phyloP scores from a whole-genome alignment of 768 basidiomycete genomes.

The Mycena kentingensis region DNA sequence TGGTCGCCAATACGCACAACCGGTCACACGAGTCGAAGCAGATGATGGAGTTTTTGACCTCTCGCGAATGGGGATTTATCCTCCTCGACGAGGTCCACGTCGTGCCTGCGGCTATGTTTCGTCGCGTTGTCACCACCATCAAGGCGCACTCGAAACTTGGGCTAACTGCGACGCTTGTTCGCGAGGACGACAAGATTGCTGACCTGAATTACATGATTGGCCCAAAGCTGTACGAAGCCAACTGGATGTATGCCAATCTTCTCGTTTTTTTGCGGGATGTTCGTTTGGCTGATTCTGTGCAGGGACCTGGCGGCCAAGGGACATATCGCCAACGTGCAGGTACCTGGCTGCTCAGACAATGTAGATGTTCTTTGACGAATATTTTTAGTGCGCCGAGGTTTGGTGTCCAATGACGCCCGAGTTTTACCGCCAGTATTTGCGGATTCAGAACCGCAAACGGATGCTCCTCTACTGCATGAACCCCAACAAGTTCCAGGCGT shows the following conservation, averaged over 20 bases:
- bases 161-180: slow-evolving; percentile 94
- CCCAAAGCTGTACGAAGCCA: slow-evolving; percentile 98
- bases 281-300: slow-evolving; percentile 18
- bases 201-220: slow-evolving; percentile 99
- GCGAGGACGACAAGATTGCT: slow-evolving; percentile 98
- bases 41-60: slow-evolving; percentile 99
- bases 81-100: slow-evolving; percentile 98
- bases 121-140: slow-evolving; percentile 95
- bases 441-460: slow-evolving; percentile 88
- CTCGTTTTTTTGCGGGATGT: slow-evolving; percentile 10
- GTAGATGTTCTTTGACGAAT: slow-evolving; percentile 5
- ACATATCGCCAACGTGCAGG: slow-evolving; percentile 99
- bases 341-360: slow-evolving; percentile 36
- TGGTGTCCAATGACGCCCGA: slow-evolving; percentile 99
- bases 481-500: slow-evolving; percentile 98
- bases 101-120: slow-evolving; percentile 98
- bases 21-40: slow-evolving; percentile 99
- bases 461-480: slow-evolving; percentile 99
- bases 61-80: slow-evolving; percentile 99
- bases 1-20: slow-evolving; percentile 99
- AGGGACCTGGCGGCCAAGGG: slow-evolving; percentile 97
- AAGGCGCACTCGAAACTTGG: slow-evolving; percentile 99
- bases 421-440: slow-evolving; percentile 96
- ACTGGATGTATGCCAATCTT: slow-evolving; percentile 78
- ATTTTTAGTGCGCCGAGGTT: slow-evolving; percentile 89